A percentile compares a stretch with the other conserved stretches of the same genome.
Evolutionary conservation across 2,329 filamentous ascomycete genomes (phyloP).

Genomic region (Endoconidiophora polonica): DNA sequence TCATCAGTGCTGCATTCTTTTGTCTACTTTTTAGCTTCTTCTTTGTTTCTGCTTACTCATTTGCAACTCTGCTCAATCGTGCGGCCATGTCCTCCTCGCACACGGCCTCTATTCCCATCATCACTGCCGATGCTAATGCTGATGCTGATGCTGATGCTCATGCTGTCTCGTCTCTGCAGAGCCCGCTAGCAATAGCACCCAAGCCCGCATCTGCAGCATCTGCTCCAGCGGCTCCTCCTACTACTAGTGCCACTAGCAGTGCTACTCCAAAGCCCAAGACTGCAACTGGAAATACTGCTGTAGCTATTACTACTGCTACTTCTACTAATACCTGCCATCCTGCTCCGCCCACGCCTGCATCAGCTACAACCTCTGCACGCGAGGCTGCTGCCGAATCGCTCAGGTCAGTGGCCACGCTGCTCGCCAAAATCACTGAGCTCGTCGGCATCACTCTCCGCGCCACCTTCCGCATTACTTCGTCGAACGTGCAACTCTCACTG

Average conservation of each 20-base stretch:
- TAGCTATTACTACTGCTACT: not conserved
- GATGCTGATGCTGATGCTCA: not conserved
- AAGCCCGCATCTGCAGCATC: not conserved
- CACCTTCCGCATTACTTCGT: conserved; percentile 12
- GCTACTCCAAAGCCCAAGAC: not conserved
- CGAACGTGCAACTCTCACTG: conserved; percentile 11
- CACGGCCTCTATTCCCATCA: not conserved
- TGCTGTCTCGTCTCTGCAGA: not conserved
- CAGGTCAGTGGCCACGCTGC: conserved; percentile 5
- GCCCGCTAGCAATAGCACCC: conserved; percentile 4
- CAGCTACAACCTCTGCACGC: not conserved
- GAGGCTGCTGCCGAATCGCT: conserved; percentile 10
- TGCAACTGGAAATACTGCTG: not conserved
- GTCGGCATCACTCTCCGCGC: conserved; percentile 7
- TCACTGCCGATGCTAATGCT: not conserved
- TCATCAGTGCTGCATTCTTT: conserved; percentile 6
- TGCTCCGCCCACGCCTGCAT: not conserved
- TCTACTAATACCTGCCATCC: not conserved
- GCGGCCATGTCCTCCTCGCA: conserved; percentile 4
- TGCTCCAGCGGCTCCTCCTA: not conserved
- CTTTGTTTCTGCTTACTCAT: conserved; percentile 8
- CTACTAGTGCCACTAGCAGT: not conserved
- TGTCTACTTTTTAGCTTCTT: conserved; percentile 10
- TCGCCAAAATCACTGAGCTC: conserved; percentile 9
- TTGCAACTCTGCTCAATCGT: conserved; percentile 3